Percentiles rank a stretch among this genome's conserved stretches.
These are phyloP conservation scores for Lycium ferocissimum DNA, from an alignment of 257 asterid genomes.

Conservation along the genomic window DNA sequence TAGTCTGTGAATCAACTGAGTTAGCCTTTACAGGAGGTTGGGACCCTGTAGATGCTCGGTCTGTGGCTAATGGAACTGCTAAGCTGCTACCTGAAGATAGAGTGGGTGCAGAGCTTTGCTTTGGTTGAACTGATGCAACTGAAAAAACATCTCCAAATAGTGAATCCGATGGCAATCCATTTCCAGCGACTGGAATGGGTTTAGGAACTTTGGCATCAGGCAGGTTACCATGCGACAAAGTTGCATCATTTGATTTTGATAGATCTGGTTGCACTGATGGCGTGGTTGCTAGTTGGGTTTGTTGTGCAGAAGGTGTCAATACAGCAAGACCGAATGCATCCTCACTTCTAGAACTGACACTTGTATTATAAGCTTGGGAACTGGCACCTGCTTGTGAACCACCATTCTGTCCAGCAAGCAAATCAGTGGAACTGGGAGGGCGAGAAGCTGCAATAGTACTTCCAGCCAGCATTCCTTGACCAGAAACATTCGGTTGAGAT, in stretches of 20 bases:
- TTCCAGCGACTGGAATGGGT: slow-evolving; percentile 58
- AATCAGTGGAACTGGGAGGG: slow-evolving; percentile 51
- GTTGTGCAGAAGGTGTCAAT: slow-evolving; percentile 50
- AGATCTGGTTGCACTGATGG: slow-evolving; percentile 56
- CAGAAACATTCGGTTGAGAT: slow-evolving; percentile 55
- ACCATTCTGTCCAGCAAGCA: slow-evolving; percentile 52
- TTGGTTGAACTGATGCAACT: slow-evolving; percentile 53
- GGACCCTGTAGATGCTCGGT: slow-evolving; percentile 47
- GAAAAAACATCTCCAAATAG: slow-evolving; percentile 73
- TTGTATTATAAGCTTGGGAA: slow-evolving; percentile 61
- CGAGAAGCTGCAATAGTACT: slow-evolving; percentile 47
- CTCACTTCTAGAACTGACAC: slow-evolving; percentile 51
- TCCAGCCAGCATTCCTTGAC: slow-evolving; percentile 62
- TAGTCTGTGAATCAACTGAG: slow-evolving; percentile 26
- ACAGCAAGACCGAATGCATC: slow-evolving; percentile 48
- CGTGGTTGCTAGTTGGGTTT: slow-evolving; percentile 50
- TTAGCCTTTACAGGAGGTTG: slow-evolving; percentile 53
- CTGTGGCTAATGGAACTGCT: slow-evolving; percentile 53
- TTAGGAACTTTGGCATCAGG: slow-evolving; percentile 54
- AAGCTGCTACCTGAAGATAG: slow-evolving; percentile 48
- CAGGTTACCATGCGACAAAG: slow-evolving; percentile 43
- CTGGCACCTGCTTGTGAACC: slow-evolving; percentile 50
- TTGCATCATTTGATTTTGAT: slow-evolving; percentile 50
- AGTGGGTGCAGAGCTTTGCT: slow-evolving; percentile 45
- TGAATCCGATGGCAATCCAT: slow-evolving; percentile 63